Evolutionary conservation across 192 early-diverging fungal genomes (phyloP), one percentile per base, ranked within the genome.

Genomic region (Coemansia sp.): DNA sequence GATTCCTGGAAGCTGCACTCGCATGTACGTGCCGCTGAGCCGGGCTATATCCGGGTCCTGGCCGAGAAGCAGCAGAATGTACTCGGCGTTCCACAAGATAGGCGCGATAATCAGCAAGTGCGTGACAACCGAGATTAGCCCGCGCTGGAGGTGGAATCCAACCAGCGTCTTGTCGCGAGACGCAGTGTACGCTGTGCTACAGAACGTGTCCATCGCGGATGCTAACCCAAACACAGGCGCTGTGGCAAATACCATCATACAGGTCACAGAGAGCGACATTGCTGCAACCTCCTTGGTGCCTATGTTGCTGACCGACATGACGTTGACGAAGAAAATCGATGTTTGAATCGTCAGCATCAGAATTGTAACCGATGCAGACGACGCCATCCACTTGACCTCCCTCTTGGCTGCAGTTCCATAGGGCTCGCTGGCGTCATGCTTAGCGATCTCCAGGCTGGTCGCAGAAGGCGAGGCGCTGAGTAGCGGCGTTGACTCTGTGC

Each of bases 61-160:
- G 11, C 86, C 85, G 6, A 92, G 67, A 31, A 86, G 72, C 0
- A 92, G 25, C 35, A 99, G 67, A 29, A 96, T 68, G 14, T 56
- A 20, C 61, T 92, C 92, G 6, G 93, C 85, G 46, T 87, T 82
- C 87, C 84, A 90, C 85, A 93, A 89, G 35, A 93, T 58, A 2
- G 86, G 70, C 10, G 84, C 73, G 60, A 98, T 90, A 2, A 92
- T 88, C 42, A 95, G 59, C 67, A 89, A 87, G 51, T 92, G 76
- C 10, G 91, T 17, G n/a, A 77, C 67, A 57, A 94, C 84, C 20
- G 96, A 87, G 35, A 98, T 74, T 6, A 99, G 75, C 0, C 90
- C 92, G 8, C 96, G 85, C 71, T 94, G 93, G 20, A 93, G 70
- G 64, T 92, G 89, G 6, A 92, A 79, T 20, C 93, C 93, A 7